Base-by-base conservation (phyloP, 208 protist species). In the Leishmania amazonensis region DNA sequence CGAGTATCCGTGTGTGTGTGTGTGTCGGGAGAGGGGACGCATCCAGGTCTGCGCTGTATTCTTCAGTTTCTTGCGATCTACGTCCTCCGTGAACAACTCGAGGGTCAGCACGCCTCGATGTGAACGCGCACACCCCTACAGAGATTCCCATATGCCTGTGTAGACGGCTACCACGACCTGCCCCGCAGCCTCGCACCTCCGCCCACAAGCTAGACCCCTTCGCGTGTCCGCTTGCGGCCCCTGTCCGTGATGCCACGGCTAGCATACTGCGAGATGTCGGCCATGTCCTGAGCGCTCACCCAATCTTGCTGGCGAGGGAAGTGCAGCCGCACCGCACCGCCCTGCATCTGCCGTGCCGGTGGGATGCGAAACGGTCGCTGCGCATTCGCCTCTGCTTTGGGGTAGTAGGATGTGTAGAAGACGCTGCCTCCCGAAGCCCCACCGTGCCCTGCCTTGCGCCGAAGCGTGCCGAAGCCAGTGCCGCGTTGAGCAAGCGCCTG, bases 301-400 rank as follows among this genome's bases (percentile, higher is more conserved):
- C 93, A 96, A 81, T 93, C 85, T 80, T 90, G 76, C 28, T 85
- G 80, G 17, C 80, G 80, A 7, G 90, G 90, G 71, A 96, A 96
- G 83, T 85, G 89, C 67, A 76, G 80, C 45, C 89, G 85, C 74
- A 88, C 84, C 72, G 86, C 80, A 24, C 83, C 84, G 31, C 83
- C 87, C 9, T 79, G 62, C 31, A 85, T 80, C 80, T 89, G 81
- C 71, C 60, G 54, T 7, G 89, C 85, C 2, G 88, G 84, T 6
- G 89, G 85, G 21, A 93, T 88, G 75, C 92, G 90, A 80, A 95
- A 95, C 1, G 86, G 87, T 1, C 86, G 86, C 38, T 84, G 80
- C 64, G 76, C 75, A 21, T 75, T 85, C 21, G 68, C 79, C 42
- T 89, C 87, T 45, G 83, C 78, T 78, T 90, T 87, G 3, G 92